Base-by-base conservation (phyloP, 2,329 filamentous ascomycete genomes). In the Simplicillium aogashimaense region DNA sequence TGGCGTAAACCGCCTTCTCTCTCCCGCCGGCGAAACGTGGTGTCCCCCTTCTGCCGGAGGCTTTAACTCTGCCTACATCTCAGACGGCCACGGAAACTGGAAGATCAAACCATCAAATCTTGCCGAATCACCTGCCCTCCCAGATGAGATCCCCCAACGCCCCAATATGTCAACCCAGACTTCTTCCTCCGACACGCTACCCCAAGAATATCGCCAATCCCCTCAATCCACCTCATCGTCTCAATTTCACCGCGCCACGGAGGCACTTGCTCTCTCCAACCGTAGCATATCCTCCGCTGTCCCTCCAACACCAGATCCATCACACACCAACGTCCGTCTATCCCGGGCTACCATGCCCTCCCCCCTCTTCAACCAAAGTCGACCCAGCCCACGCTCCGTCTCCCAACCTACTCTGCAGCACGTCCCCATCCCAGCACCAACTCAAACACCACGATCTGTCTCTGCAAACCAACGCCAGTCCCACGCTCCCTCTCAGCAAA, bases 1-100 rank as follows among this genome's bases (percentile, higher is more conserved):
- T 9, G 20, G 20, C 20, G 9, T 25, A 5, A 25, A 9, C 42
- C 37, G 58, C 49, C 57, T 64, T 35, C 35, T 50, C 36, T 56
- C 60, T 3, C 53, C 51, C 17, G 61, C 37, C 50, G 64, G 46
- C n/a, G 63, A 67, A 41, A 64, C 74, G 35, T 76, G 72, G 72
- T 59, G 67, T 11, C 70, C 68, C 6, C 69, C 70, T 0, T 62
- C 65, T 3, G 58, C 59, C 2, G 66, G 12, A 7, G 20, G 20
- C 5, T 14, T 35, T 11, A 25, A 31, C 28, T 37, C 34, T 64
- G 15, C 65, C 69, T 76, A 73, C 46, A 62, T 74, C 36, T 65
- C 70, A 29, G 71, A 76, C 49, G 67, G 63, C 50, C 61, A 62
- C 46, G 69, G 71, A 1, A 75, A 76, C 49, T 76, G 72, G 72